Conservation (phyloP, 495 filamentous ascomycete genomes). For the Aspergillus nidulans region DNA sequence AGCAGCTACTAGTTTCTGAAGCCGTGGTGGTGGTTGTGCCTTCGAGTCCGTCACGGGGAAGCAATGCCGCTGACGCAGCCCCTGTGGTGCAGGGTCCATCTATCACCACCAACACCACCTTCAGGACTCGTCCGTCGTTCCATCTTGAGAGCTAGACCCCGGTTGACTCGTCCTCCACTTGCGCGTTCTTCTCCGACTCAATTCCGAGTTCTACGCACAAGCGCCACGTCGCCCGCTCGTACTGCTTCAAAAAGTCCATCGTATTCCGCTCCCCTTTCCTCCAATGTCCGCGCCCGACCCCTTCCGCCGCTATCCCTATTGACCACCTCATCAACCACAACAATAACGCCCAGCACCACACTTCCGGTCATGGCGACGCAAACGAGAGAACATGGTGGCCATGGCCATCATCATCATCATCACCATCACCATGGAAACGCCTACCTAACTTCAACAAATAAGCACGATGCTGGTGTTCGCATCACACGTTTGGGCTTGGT, state of each 20-base stretch:
- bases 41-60: background rate
- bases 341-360: slow-evolving; percentile 10
- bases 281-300: slow-evolving; percentile 24
- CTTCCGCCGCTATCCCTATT: slow-evolving; percentile 15
- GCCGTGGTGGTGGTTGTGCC: slow-evolving; percentile 3
- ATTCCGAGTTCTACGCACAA: slow-evolving; percentile 27
- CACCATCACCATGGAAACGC: slow-evolving; percentile 79
- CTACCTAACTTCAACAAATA: slow-evolving; percentile 83
- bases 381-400: slow-evolving; percentile 35
- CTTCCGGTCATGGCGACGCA: slow-evolving; percentile 34
- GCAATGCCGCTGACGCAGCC: slow-evolving; percentile 45
- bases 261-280: slow-evolving; percentile 1
- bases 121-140: slow-evolving; percentile 15
- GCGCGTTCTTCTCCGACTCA: slow-evolving; percentile 16
- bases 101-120: slow-evolving; percentile 20
- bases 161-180: slow-evolving; percentile 12
- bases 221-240: slow-evolving; percentile 8
- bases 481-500: slow-evolving; percentile 91
- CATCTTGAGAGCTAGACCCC: slow-evolving; percentile 13
- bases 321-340: slow-evolving; percentile 9
- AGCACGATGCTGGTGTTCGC: slow-evolving; percentile 86
- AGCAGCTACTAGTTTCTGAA: background rate
- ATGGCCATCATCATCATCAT: slow-evolving; percentile 38
- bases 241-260: slow-evolving; percentile 6
- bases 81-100: slow-evolving; percentile 45